These are phyloP conservation scores for Amylostereum areolatum DNA, from an alignment of 1,284 basidiomycete species.

Conservation along the genomic window DNA sequence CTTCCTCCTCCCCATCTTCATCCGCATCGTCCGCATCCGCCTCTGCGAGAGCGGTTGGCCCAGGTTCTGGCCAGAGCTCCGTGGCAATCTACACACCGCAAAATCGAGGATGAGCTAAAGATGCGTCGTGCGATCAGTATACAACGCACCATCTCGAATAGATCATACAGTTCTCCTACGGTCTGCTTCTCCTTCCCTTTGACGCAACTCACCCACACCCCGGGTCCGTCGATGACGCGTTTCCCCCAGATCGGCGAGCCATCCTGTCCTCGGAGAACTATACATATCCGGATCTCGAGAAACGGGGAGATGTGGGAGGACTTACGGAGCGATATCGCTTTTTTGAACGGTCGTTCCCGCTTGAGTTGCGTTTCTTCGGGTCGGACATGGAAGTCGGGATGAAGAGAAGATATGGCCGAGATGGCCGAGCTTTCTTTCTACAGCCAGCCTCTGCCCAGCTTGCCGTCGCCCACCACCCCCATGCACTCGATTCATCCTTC, in stretches of 20 bases:
- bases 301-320: background rate
- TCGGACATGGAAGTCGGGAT: constrained; percentile 2
- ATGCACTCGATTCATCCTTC: too few species aligned
- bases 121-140: background rate
- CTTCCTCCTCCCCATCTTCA: constrained; percentile 30
- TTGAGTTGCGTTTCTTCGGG: constrained; percentile 4
- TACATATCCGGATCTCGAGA: background rate
- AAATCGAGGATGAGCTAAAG: background rate
- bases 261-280: constrained; percentile 32
- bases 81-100: constrained; percentile 47
- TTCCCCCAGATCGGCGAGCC: constrained; percentile 62
- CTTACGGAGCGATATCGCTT: constrained; percentile 13
- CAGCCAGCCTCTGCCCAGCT: too few species aligned
- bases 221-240: constrained; percentile 65
- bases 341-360: constrained; percentile 7
- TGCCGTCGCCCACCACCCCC: too few species aligned
- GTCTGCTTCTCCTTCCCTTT: constrained; percentile 77
- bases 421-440: too few species aligned
- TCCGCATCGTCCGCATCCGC: constrained; percentile 19
- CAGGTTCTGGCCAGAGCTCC: constrained; percentile 58
- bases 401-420: background rate
- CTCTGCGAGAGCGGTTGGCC: constrained; percentile 1
- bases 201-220: constrained; percentile 76
- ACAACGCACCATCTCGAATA: constrained; percentile 66
- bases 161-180: constrained; percentile 67